phyloP scores from a whole-genome alignment of 331 rosid species.

The Malus hybrid region DNA sequence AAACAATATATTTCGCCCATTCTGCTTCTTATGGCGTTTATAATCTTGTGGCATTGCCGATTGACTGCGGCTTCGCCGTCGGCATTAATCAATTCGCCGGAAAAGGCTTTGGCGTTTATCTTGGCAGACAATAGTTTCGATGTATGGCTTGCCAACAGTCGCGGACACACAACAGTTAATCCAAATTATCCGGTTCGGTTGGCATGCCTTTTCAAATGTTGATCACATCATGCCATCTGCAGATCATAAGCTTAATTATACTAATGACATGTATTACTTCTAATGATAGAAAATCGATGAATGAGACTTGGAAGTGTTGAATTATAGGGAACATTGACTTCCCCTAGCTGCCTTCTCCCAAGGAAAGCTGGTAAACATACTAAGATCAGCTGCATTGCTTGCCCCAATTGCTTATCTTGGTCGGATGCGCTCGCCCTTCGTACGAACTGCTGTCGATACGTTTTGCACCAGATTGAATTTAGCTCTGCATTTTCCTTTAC shows the following conservation, averaged over 20 bases:
- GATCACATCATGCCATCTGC: not conserved
- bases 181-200: conserved; percentile 36
- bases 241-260: not conserved
- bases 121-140: conserved; percentile 76
- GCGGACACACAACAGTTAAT: conserved; percentile 32
- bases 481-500: too few relatives aligned
- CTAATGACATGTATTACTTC: not conserved
- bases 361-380: conserved; percentile 35
- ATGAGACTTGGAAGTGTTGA: not conserved
- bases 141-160: conserved; percentile 75
- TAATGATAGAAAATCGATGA: not conserved
- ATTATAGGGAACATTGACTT: conserved; percentile 69
- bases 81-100: conserved; percentile 35
- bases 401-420: conserved; percentile 82
- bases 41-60: too few relatives aligned
- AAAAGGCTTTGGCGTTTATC: conserved; percentile 60
- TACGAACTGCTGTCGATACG: conserved; percentile 76
- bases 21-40: too few relatives aligned
- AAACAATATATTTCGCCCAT: too few relatives aligned
- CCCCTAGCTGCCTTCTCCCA: conserved; percentile 81
- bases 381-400: conserved; percentile 80
- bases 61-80: too few relatives aligned
- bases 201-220: not conserved
- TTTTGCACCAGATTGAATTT: not conserved
- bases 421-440: conserved; percentile 66